A percentile compares a stretch with the other conserved stretches of the same genome.
Evolutionary conservation across 2,329 filamentous ascomycete species (phyloP).

Genomic region (Colletotrichum sojae): DNA sequence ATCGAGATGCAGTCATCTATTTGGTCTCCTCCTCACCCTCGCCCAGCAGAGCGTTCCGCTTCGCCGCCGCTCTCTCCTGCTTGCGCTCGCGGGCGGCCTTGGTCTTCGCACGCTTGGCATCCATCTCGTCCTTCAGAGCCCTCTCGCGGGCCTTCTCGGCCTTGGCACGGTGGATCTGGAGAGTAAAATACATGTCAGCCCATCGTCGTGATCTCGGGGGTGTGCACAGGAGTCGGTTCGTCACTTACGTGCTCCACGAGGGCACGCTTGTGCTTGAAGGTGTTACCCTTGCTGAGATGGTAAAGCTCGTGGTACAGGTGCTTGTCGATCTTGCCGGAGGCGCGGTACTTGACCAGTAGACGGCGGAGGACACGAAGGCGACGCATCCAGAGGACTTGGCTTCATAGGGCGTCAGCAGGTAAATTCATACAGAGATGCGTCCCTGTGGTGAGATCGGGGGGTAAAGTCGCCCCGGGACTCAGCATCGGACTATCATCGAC

Average conservation of each 20-base stretch:
- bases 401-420: slow-evolving; percentile 56
- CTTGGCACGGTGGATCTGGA: slow-evolving; percentile 99
- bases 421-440: not conserved
- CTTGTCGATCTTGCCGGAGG: slow-evolving; percentile 99
- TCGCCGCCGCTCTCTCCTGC: slow-evolving; percentile 90
- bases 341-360: slow-evolving; percentile 99
- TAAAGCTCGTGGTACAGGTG: slow-evolving; percentile 99
- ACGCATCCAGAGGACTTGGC: slow-evolving; percentile 99
- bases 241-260: slow-evolving; percentile 97
- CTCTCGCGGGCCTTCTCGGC: slow-evolving; percentile 98
- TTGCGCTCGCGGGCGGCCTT: slow-evolving; percentile 99
- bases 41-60: slow-evolving; percentile 88
- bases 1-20: slow-evolving; percentile 61
- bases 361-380: slow-evolving; percentile 99
- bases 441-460: not conserved
- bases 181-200: slow-evolving; percentile 33
- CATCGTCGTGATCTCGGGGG: slow-evolving; percentile 29
- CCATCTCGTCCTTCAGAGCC: slow-evolving; percentile 99
- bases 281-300: slow-evolving; percentile 99
- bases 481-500: not conserved
- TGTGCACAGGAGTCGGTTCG: slow-evolving; percentile 33
- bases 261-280: slow-evolving; percentile 99
- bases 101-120: slow-evolving; percentile 99
- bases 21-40: slow-evolving; percentile 74
- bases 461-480: not conserved